Base-by-base conservation (phyloP, 1,284 basidiomycete species). In the Leucoagaricus sp. region DNA sequence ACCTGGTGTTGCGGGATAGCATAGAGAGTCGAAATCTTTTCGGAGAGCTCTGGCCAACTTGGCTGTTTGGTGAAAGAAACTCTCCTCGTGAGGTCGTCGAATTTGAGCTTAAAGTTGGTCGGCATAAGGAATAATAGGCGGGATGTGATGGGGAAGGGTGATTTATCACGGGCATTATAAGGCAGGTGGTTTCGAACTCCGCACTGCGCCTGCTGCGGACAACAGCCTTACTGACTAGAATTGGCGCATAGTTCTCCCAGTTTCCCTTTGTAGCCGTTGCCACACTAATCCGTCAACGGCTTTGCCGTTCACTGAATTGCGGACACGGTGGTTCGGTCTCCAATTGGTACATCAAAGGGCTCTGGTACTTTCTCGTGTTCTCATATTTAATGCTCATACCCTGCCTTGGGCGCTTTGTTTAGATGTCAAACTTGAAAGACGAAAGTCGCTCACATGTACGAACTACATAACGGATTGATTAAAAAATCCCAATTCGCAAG, bases 51-150 rank as follows among this genome's bases (percentile, higher is more conserved):
- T 13, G 62, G 41, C 89, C 89, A 91, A 7, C 74, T 65, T 12
- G 73, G 87, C 13, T 65, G 70, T 1, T 69, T 64, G 13, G 70
- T 59, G 63, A 90, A 90, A 4, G 74, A 70, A 31, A 84, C 67
- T n/a, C 83, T 81, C 60, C 89, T 84, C 50, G 80, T 88, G 25
- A 79, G 64, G 23, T 76, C 77, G 63, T 77, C 72, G 53, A 64
- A 68, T 60, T 76, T 79, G 57, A 87, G 71, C 67, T 87, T 87
- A 79, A 87, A 83, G 51, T 75, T 72, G 49, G 74, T 67, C 19
- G 72, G 61, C 79, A 83, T 83, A 55, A 61, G 69, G 33, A 17
- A 34, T n/a, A n/a, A n/a, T n/a, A 29, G 25, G 25, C 25, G 36
- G 48, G 29, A 41, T 41, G 19, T 41, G 17, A 31, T 19, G 42